Base-by-base conservation (phyloP, 192 early-diverging fungal species). In the Coemansia reversa region DNA sequence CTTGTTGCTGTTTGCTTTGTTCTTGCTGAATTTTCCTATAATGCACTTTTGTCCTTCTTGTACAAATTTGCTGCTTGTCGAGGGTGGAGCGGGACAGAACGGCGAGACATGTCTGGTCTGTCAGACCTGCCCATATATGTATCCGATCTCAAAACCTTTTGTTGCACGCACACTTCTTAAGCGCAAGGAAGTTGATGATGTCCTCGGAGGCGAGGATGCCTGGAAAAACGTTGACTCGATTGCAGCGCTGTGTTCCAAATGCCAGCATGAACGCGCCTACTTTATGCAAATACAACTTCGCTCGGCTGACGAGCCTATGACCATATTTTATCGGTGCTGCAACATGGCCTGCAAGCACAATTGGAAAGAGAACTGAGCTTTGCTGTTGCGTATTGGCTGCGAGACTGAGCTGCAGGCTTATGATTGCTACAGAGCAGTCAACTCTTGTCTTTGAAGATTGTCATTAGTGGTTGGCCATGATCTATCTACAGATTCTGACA, bases 11-110 rank as follows among this genome's bases (percentile, higher is more conserved):
- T 30, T 58, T 35, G 5, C 39, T 58, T 33, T 20, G 5, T 19
- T 58, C 32, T 33, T 19, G 4, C 30, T 18, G 51, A 11, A 25
- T 47, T 24, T 0, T 27, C 5, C 28, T 8, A n/a, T 22, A 12
- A 93, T 94, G 92, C 87, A 90, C 73, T 97, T 93, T 75, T 97
- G 95, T 67, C 93, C 95, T 16, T 82, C 79, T 18, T 97, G 95
- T 81, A 85, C 86, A 9, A 97, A 97, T 78, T 52, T 97, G 58
- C 80, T 97, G 28, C 82, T 94, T 8, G 76, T 96, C 47, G 79
- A 88, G 66, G 57, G 60, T 42, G 78, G 74, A 32, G 53, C 28
- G 7, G 65, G 64, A 12, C 59, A 63, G 45, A 83, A 84, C 51
- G 86, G 85, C 29, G 80, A 83, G 49, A 85, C 91, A 48, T 69